phyloP scores from a whole-genome alignment of 2,329 filamentous ascomycete genomes.

The Juglanconis juglandina region DNA sequence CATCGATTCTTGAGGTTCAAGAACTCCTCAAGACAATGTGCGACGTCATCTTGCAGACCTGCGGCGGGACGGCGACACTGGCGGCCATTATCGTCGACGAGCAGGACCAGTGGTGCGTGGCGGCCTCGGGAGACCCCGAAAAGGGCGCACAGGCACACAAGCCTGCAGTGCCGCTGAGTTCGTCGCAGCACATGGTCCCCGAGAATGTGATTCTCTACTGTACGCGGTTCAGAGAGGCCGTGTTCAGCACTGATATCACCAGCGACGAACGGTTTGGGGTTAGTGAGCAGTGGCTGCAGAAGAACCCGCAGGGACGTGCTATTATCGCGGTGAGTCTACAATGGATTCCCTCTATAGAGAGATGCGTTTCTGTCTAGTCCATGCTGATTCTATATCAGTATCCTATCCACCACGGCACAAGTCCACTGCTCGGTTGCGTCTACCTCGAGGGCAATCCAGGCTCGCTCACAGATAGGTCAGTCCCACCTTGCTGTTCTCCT shows the following conservation, averaged over 20 bases:
- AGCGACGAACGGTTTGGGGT: conserved; percentile 76
- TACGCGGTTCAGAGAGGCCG: conserved; percentile 69
- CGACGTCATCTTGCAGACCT: conserved; percentile 75
- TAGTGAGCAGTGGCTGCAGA: conserved; percentile 62
- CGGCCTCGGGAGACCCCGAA: conserved; percentile 70
- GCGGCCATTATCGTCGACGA: conserved; percentile 74
- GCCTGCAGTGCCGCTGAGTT: conserved; percentile 60
- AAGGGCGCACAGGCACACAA: conserved; percentile 64
- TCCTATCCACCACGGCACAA: conserved; percentile 70
- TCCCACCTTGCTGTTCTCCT: not conserved
- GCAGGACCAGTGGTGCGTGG: conserved; percentile 66
- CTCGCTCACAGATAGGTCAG: conserved; percentile 68
- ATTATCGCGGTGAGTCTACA: conserved; percentile 63
- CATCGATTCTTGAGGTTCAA: conserved; percentile 72
- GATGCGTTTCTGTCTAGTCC: not conserved
- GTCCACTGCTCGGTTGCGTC: conserved; percentile 67
- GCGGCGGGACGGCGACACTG: conserved; percentile 65
- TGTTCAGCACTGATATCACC: conserved; percentile 71
- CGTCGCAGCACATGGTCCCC: conserved; percentile 62
- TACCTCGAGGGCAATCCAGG: conserved; percentile 74
- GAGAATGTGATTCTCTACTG: conserved; percentile 75
- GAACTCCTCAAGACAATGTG: conserved; percentile 76
- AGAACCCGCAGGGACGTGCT: conserved; percentile 67
- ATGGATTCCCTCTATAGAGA: not conserved
- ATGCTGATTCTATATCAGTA: not conserved